These are phyloP conservation scores for Hysterium pulicare DNA, from an alignment of 2,329 filamentous ascomycete species.

Conservation along the genomic window DNA sequence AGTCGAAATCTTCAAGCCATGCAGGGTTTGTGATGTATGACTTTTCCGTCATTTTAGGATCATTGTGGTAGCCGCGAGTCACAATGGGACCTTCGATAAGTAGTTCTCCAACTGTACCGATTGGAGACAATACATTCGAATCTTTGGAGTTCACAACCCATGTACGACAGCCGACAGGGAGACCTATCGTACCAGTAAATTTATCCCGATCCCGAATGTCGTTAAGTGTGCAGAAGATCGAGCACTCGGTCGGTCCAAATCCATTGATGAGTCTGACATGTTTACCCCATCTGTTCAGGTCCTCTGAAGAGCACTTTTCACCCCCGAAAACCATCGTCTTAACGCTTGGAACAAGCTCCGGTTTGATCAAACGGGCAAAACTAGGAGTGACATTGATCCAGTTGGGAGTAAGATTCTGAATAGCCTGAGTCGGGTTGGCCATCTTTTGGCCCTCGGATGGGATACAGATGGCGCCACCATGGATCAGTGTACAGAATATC, in stretches of 20 bases:
- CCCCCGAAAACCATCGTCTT: conserved; percentile 39
- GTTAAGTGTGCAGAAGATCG: conserved; percentile 7
- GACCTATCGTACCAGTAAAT: conserved; percentile 1
- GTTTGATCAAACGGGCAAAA: conserved; percentile 47
- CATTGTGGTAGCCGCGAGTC: conserved; percentile 11
- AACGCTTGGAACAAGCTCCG: conserved; percentile 38
- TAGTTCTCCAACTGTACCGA: conserved; percentile 44
- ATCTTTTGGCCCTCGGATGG: conserved; percentile 51
- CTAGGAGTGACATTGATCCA: conserved; percentile 51
- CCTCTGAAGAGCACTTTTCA: conserved; percentile 25
- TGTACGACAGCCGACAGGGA: conserved; percentile 2
- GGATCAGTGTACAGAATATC: conserved; percentile 47
- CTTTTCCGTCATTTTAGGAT: conserved; percentile 14
- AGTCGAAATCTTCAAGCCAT: conserved; percentile 5
- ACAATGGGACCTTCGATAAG: conserved; percentile 52
- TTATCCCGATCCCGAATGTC: conserved; percentile 8
- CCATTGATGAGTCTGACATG: conserved; percentile 18
- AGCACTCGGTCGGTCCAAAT: conserved; percentile 6
- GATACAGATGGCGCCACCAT: conserved; percentile 49
- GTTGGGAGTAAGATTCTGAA: too few relatives aligned
- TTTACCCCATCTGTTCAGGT: conserved; percentile 2
- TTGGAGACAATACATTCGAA: conserved; percentile 11
- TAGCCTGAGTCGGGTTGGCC: conserved; percentile 27
- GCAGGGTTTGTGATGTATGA: conserved; percentile 16
- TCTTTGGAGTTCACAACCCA: conserved; percentile 24